Evolutionary conservation across 2,329 filamentous ascomycete species (phyloP), one percentile per base, ranked within the genome.

Genomic region (Arthrobotrys megalospora): DNA sequence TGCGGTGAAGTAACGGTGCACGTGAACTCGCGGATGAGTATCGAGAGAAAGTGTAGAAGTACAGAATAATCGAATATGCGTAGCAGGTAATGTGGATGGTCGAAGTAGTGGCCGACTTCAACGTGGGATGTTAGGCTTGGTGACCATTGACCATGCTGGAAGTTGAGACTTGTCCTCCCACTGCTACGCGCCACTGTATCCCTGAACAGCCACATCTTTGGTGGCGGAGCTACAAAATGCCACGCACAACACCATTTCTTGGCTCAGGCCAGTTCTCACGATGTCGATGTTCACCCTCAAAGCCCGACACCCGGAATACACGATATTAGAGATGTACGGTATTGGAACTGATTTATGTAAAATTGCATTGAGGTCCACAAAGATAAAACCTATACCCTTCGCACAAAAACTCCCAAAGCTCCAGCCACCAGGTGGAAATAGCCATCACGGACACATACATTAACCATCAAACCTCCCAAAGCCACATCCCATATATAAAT

Each of bases 111-210:
- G 47, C 45, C 62, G 52, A 63, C 62, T 78, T 68, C 67, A 63
- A 11, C 52, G 63, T 72, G 45, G 75, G 63, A 78, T 72, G 55
- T 52, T 38, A 34, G 63, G 67, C 73, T 71, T 63, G 36, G 62
- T 55, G 28, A 24, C 38, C 53, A 66, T 68, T 66, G 62, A 52
- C 24, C 69, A 62, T 72, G 75, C 75, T 77, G 52, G 75, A 78
- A 78, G 75, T 78, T 78, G 75, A 78, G 75, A 78, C 75, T 72
- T 78, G 75, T 72, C 75, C 75, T 78, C 73, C 73, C 43, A 38
- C 34, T 41, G 12, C 2, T 43, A 47, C 19, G 21, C 73, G 73
- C 73, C 73, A 77, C 73, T 38, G 16, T 10, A 60, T 62, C 36
- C 65, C 50, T 66, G 10, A 14, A 6, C 47, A 48, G 58, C 58